These are phyloP conservation scores for Sordariomycetes sp. DNA, from an alignment of 2,329 filamentous ascomycete species.

Conservation along the genomic window DNA sequence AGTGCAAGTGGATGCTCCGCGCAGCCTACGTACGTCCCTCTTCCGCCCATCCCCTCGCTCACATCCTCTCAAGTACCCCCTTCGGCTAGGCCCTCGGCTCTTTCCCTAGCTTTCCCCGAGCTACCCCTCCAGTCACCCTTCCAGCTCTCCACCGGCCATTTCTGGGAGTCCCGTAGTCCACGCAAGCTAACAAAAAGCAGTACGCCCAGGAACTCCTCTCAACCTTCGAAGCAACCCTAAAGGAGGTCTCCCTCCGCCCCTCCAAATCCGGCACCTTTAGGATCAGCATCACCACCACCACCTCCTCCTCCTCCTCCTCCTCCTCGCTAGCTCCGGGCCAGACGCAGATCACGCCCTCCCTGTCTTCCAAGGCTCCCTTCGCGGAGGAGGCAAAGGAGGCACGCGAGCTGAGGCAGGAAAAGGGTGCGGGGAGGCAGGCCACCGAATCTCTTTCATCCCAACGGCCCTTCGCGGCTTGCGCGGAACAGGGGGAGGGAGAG, in stretches of 20 bases:
- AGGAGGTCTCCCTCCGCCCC: conserved; percentile 79
- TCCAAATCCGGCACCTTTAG: conserved; percentile 73
- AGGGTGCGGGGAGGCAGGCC: too few relatives aligned
- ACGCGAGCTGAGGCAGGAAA: too few relatives aligned
- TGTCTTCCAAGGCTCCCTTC: not conserved
- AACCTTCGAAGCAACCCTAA: conserved; percentile 73
- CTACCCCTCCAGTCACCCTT: too few relatives aligned
- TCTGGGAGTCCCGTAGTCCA: not conserved
- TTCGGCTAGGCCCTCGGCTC: not conserved
- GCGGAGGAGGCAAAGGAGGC: too few relatives aligned
- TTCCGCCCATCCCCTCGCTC: not conserved
- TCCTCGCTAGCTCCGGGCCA: conserved; percentile 1
- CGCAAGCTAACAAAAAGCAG: conserved; percentile 25
- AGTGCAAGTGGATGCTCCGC: conserved; percentile 84
- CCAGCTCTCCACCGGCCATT: too few relatives aligned
- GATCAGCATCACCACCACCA: conserved; percentile 46
- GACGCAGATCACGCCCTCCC: not conserved
- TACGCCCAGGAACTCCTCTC: conserved; percentile 92
- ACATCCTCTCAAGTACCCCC: not conserved
- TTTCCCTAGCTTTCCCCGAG: too few relatives aligned
- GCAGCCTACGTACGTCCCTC: conserved; percentile 60
- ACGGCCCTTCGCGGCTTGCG: too few relatives aligned
- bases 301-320: conserved; percentile 10
- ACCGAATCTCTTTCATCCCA: too few relatives aligned
- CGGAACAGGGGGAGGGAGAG: too few relatives aligned